These are phyloP conservation scores for Cladophialophora chaetospira DNA, from an alignment of 2,329 filamentous ascomycete species.

Conservation along the genomic window DNA sequence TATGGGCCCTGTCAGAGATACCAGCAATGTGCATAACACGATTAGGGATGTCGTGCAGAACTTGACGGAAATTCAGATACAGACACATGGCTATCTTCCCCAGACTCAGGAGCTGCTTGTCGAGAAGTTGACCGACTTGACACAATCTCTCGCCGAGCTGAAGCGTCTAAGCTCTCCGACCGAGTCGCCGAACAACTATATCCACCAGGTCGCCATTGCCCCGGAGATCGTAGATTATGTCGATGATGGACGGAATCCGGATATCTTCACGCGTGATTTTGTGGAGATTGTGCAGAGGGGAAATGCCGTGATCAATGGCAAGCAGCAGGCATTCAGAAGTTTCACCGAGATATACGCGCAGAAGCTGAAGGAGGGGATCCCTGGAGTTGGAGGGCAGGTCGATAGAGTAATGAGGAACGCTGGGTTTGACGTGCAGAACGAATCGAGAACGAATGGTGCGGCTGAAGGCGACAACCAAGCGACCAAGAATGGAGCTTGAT, in stretches of 20 bases:
- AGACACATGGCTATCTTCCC: slow-evolving; percentile 59
- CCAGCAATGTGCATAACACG: slow-evolving; percentile 25
- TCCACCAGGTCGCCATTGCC: slow-evolving; percentile 55
- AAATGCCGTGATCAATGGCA: slow-evolving; percentile 65
- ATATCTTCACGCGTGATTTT: slow-evolving; percentile 68
- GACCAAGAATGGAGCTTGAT: neutral
- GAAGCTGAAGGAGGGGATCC: slow-evolving; percentile 61
- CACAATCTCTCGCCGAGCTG: slow-evolving; percentile 57
- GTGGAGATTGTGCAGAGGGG: slow-evolving; percentile 64
- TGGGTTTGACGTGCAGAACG: slow-evolving; percentile 18
- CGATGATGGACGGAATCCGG: slow-evolving; percentile 63
- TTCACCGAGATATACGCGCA: slow-evolving; percentile 61
- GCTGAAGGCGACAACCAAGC: too few species aligned
- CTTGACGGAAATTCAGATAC: slow-evolving; percentile 62
- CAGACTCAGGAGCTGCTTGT: slow-evolving; percentile 60
- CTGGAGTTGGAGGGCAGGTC: slow-evolving; percentile 58
- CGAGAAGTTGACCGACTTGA: slow-evolving; percentile 56
- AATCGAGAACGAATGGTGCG: neutral
- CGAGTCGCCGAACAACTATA: slow-evolving; percentile 26
- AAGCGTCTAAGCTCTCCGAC: slow-evolving; percentile 41
- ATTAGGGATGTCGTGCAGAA: slow-evolving; percentile 62
- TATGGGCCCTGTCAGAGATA: slow-evolving; percentile 32
- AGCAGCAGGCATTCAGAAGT: slow-evolving; percentile 59
- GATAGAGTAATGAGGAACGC: slow-evolving; percentile 50
- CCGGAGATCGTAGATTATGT: slow-evolving; percentile 65